Evolutionary conservation across 352 stramenopile species (phyloP).

Genomic region (Pythium phragmiticola): DNA sequence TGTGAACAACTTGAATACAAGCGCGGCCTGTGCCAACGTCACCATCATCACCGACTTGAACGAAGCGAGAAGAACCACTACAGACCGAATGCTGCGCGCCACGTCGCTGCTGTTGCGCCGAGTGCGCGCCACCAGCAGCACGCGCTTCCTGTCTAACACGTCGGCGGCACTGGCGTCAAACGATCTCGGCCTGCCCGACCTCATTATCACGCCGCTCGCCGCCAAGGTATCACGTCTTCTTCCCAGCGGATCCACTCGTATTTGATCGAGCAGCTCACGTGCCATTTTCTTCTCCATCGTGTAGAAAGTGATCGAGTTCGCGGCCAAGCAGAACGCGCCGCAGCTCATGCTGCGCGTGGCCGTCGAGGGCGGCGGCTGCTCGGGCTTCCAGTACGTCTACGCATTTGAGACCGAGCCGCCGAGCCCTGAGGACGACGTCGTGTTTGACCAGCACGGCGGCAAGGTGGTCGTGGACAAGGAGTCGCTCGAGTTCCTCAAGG

Average conservation of each 20-base stretch:
- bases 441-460: constrained; percentile 88
- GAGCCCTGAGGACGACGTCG: constrained; percentile 50
- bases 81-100: background rate
- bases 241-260: background rate
- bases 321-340: constrained; percentile 50
- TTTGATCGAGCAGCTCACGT: background rate
- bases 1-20: background rate
- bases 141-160: constrained; percentile 18
- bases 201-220: constrained; percentile 18
- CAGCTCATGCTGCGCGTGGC: constrained; percentile 83
- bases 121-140: background rate
- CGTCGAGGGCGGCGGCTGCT: constrained; percentile 92
- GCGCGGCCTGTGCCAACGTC: background rate
- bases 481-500: constrained; percentile 93
- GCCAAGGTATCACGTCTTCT: constrained; percentile 14
- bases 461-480: constrained; percentile 91
- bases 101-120: constrained; percentile 10
- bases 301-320: constrained; percentile 60
- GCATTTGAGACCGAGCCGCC: constrained; percentile 72
- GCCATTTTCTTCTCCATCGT: background rate
- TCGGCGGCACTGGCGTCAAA: background rate
- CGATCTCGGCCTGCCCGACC: constrained; percentile 15
- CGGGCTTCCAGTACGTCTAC: constrained; percentile 93
- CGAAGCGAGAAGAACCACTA: background rate
- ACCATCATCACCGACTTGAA: background rate